A percentile compares a stretch with the other conserved stretches of the same genome.
Conservation (phyloP, 1,139 yeast species). For the Zhuliangozyma parablackwelliae region DNA sequence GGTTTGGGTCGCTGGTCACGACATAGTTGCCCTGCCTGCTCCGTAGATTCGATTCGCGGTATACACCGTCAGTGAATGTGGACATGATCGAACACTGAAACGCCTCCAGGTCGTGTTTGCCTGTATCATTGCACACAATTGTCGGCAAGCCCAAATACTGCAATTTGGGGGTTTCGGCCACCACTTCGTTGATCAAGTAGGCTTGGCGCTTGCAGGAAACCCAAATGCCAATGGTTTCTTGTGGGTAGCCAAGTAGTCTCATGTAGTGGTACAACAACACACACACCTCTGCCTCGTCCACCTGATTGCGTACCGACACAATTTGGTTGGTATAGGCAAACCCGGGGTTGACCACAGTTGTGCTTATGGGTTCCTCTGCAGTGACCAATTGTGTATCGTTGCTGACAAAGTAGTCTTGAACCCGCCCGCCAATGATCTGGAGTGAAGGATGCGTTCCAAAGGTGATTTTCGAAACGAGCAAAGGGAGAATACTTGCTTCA, state of each 20-base stretch:
- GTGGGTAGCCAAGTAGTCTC: slow-evolving; percentile 43
- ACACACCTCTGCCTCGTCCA: slow-evolving; percentile 54
- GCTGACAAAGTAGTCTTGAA: not conserved
- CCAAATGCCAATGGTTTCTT: slow-evolving; percentile 34
- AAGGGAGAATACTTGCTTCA: not conserved
- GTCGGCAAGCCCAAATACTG: slow-evolving; percentile 3
- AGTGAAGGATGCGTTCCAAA: not conserved
- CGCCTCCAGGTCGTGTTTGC: slow-evolving; percentile 4
- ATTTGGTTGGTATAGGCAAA: slow-evolving; percentile 32
- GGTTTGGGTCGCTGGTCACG: slow-evolving; percentile 1
- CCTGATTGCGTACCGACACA: slow-evolving; percentile 23
- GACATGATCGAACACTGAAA: slow-evolving; percentile 7
- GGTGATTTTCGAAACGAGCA: not conserved
- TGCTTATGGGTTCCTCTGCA: too few relatives aligned
- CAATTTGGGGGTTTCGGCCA: not conserved
- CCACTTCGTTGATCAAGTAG: slow-evolving; percentile 2
- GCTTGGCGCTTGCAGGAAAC: slow-evolving; percentile 38
- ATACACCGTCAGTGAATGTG: slow-evolving; percentile 4
- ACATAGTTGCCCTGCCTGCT: slow-evolving; percentile 6
- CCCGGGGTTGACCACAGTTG: slow-evolving; percentile 25
- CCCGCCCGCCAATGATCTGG: slow-evolving; percentile 4
- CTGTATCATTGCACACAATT: slow-evolving; percentile 5
- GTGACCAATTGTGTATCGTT: too few relatives aligned
- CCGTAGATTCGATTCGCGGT: not conserved
- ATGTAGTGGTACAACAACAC: slow-evolving; percentile 46